Conservation (phyloP, 805 yeast genomes). For the Metschnikowia similis region DNA sequence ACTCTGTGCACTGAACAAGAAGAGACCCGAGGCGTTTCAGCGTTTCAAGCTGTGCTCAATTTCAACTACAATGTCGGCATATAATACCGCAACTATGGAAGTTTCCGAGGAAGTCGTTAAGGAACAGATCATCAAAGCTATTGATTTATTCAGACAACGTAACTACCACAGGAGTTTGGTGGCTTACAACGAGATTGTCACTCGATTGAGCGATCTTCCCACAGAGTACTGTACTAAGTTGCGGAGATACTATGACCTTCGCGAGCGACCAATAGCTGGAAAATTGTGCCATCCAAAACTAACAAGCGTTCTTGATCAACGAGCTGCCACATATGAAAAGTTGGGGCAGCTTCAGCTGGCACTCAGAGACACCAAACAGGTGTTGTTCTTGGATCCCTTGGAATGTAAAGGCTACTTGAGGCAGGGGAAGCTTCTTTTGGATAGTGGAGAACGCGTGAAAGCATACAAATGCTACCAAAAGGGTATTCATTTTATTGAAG, state of each 20-base stretch:
- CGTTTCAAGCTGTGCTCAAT: background rate
- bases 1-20: background rate
- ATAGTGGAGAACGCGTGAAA: slow-evolving; percentile 23
- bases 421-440: slow-evolving; percentile 32
- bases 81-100: slow-evolving; percentile 10
- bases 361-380: slow-evolving; percentile 31
- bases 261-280: slow-evolving; percentile 26
- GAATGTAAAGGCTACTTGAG: slow-evolving; percentile 50
- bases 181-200: slow-evolving; percentile 24
- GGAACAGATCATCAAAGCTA: slow-evolving; percentile 28
- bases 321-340: slow-evolving; percentile 49
- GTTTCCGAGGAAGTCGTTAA: slow-evolving; percentile 22
- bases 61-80: background rate
- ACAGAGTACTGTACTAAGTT: slow-evolving; percentile 8
- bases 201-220: slow-evolving; percentile 16
- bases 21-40: background rate
- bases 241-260: slow-evolving; percentile 20
- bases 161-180: slow-evolving; percentile 27
- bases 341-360: slow-evolving; percentile 28
- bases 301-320: slow-evolving; percentile 36
- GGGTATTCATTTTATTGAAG: slow-evolving; percentile 37
- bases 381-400: slow-evolving; percentile 38
- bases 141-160: slow-evolving; percentile 28
- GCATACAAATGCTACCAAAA: slow-evolving; percentile 34
- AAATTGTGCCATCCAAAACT: slow-evolving; percentile 34